A percentile compares a stretch with the other conserved stretches of the same genome.
phyloP scores from a whole-genome alignment of 2,329 filamentous ascomycete species.

The Neofusicoccum ribis region DNA sequence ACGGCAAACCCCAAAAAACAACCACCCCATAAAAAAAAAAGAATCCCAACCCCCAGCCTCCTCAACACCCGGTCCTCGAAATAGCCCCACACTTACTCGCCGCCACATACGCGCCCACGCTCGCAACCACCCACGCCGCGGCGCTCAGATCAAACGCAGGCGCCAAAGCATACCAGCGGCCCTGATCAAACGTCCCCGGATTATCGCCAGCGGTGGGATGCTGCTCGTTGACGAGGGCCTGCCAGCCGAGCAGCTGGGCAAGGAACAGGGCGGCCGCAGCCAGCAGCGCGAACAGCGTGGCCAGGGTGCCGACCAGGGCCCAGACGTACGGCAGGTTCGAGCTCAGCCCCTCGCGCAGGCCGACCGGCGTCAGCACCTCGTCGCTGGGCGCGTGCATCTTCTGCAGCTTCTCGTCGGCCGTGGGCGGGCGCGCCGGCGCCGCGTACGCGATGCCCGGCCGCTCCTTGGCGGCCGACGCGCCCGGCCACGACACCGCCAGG shows the following conservation, averaged over 20 bases:
- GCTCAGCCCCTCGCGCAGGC: too few species aligned
- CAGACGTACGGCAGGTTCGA: too few species aligned
- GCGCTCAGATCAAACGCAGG: slow-evolving; percentile 1
- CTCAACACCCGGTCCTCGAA: background rate
- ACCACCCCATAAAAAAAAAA: background rate
- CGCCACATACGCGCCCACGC: background rate
- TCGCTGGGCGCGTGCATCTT: too few species aligned
- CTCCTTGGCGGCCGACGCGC: background rate
- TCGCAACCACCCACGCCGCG: slow-evolving; percentile 3
- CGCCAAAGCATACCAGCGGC: background rate
- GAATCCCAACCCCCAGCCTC: too few species aligned
- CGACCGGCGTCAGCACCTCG: too few species aligned
- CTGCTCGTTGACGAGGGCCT: background rate
- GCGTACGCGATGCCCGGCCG: too few species aligned
- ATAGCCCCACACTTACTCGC: background rate
- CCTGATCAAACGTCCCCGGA: background rate
- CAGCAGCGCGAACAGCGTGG: slow-evolving; percentile 1
- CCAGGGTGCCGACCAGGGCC: background rate
- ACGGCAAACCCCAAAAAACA: too few species aligned
- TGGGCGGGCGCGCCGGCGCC: too few species aligned
- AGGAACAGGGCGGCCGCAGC: background rate
- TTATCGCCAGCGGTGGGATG: background rate
- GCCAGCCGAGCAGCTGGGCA: background rate
- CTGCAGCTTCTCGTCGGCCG: too few species aligned
- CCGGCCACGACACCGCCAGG: background rate